Evolutionary conservation across 2,329 filamentous ascomycete species (phyloP).

Genomic region (Ophiostoma montium): DNA sequence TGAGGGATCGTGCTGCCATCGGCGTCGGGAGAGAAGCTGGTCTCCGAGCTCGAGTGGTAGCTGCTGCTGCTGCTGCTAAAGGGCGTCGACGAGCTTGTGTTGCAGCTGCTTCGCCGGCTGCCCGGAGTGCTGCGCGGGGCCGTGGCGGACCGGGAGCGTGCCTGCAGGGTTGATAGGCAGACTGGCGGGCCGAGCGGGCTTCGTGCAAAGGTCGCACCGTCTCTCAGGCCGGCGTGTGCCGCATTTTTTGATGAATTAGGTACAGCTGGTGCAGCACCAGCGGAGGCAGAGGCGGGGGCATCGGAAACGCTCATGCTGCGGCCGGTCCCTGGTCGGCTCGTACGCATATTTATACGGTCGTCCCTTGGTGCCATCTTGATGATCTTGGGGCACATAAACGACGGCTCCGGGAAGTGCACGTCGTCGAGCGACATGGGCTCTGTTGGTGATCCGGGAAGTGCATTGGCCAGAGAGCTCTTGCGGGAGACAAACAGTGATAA

Average conservation of each 20-base stretch:
- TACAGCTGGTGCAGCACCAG: background rate
- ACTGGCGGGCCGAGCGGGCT: background rate
- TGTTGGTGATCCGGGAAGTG: slow-evolving; percentile 14
- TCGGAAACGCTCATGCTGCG: slow-evolving; percentile 4
- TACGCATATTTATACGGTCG: slow-evolving; percentile 19
- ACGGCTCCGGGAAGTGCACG: slow-evolving; percentile 32
- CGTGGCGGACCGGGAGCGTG: background rate
- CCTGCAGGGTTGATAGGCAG: background rate
- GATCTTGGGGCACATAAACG: slow-evolving; percentile 41
- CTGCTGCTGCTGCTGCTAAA: slow-evolving; percentile 7
- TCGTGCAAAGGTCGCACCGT: background rate
- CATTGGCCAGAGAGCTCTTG: slow-evolving; percentile 8
- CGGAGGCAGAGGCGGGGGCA: background rate
- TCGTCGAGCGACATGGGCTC: background rate
- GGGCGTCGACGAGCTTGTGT: slow-evolving; percentile 4
- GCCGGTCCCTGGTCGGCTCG: background rate
- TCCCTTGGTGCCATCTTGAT: slow-evolving; percentile 43
- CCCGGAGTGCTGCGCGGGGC: background rate
- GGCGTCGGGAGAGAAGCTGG: background rate
- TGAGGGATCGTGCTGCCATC: background rate
- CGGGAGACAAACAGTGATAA: background rate
- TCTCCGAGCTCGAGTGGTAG: background rate
- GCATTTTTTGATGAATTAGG: background rate
- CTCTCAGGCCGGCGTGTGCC: background rate
- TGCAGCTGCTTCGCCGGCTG: slow-evolving; percentile 6